Evolutionary conservation across 2,329 filamentous ascomycete genomes (phyloP), one percentile per base, ranked within the genome.

Genomic region (Fusarium sp.): DNA sequence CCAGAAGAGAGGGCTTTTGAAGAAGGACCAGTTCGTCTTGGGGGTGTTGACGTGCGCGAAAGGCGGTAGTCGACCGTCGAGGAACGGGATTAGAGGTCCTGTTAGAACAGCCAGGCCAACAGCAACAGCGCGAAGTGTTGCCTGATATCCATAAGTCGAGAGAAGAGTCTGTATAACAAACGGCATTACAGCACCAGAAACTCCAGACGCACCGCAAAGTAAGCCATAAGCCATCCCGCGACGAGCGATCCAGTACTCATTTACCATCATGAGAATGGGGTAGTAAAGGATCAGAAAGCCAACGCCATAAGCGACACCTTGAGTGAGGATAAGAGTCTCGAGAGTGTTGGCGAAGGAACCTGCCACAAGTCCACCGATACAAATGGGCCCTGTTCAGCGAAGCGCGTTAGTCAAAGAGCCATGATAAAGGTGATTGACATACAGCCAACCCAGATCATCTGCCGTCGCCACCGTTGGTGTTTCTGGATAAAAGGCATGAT

Each of bases 341-440:
- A 47, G 44, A 0, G 6, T 47, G 5, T 30, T 30, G 14, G 14
- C 14, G 6, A 30, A 30, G 7, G 26, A 47, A 5, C 44, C 14
- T 8, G 13, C 14, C 3, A n/a, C 20, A 6, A 47, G 44, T 12
- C 26, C 44, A 4, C 14, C 9, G 10, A 30, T 47, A 16, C 44
- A 30, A 16, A 30, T 22, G 3, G 44, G 44, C 26, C 20, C 41
- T 44, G 41, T 10, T 20, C 11, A 26, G 8, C 0, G 11, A 6
- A 39, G 15, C 12, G 7, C 16, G 16, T 44, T 26, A 26, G 41
- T 20, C 24, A 13, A 26, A 4, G 11, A 8, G 11, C 12, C 24
- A 20, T 0, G 0, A 13, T 44, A 13, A 18, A 26, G 12, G 7
- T 6, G 5, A 6, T 14, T 44, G 16, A n/a, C 26, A 2, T 30